Conservation (phyloP, 1,284 basidiomycete species). For the Apiotrichum montevideense region DNA sequence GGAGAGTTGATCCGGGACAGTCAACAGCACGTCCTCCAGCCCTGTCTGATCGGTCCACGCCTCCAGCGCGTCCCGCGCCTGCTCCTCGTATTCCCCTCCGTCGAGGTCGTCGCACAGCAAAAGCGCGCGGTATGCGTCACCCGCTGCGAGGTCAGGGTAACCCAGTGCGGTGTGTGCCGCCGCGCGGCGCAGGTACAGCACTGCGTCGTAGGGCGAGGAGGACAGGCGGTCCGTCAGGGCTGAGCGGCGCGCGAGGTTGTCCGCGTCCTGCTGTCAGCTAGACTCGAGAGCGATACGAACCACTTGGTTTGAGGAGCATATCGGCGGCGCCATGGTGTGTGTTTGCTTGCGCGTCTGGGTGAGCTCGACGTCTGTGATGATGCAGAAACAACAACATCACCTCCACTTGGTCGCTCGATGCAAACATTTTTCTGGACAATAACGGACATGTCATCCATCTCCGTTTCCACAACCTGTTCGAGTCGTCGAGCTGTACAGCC, state of each 20-base stretch:
- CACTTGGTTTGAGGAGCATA: no score
- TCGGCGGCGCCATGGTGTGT: no score
- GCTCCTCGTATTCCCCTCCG: slow-evolving; percentile 10
- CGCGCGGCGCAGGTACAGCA: slow-evolving; percentile 9
- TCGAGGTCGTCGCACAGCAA: slow-evolving; percentile 13
- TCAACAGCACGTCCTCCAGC: background rate
- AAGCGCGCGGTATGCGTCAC: slow-evolving; percentile 16
- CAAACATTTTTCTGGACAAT: no score
- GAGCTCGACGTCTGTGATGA: no score
- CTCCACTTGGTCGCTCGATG: no score
- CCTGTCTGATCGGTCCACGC: background rate
- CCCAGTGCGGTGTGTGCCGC: background rate
- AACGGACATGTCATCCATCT: no score
- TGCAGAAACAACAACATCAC: no score
- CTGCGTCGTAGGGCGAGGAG: slow-evolving; percentile 7
- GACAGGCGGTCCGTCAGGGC: slow-evolving; percentile 1
- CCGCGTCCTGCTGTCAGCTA: no score
- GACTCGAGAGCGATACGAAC: no score
- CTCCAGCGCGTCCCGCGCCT: slow-evolving; percentile 6
- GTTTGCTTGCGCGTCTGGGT: no score
- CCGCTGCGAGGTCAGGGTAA: slow-evolving; percentile 13
- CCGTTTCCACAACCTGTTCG: no score
- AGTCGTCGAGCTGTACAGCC: no score
- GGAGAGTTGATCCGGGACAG: background rate
- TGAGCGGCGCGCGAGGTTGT: background rate